These are phyloP conservation scores for Mrakiaceae sp. DNA, from an alignment of 1,284 basidiomycete species.

Conservation along the genomic window DNA sequence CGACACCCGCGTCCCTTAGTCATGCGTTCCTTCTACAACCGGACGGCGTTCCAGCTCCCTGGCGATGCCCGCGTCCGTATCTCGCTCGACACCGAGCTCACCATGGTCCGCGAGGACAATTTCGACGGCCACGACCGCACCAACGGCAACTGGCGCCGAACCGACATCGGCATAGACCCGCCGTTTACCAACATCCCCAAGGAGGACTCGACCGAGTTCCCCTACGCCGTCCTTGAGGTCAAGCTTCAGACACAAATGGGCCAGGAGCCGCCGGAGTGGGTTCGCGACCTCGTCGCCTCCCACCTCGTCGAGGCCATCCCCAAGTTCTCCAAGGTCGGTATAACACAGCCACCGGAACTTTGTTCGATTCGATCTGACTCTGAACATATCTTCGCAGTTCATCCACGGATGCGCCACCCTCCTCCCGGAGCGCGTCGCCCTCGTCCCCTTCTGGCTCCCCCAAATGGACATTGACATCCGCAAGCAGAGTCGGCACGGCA, in stretches of 20 bases:
- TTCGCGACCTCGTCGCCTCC: slow-evolving; percentile 83
- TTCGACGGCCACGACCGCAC: slow-evolving; percentile 77
- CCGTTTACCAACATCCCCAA: slow-evolving; percentile 69
- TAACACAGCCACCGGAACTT: slow-evolving; percentile 7
- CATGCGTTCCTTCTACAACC: slow-evolving; percentile 98
- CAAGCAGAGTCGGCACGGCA: slow-evolving; percentile 62
- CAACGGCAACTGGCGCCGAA: slow-evolving; percentile 84
- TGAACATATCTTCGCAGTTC: slow-evolving; percentile 46
- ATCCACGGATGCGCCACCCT: slow-evolving; percentile 95
- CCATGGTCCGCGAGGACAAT: slow-evolving; percentile 89
- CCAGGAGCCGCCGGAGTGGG: slow-evolving; percentile 93
- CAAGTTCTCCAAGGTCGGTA: slow-evolving; percentile 59
- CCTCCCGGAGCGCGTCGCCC: slow-evolving; percentile 82
- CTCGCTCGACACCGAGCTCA: slow-evolving; percentile 92
- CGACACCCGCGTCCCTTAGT: slow-evolving; percentile 40
- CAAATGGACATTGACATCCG: slow-evolving; percentile 94
- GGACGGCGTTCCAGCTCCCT: slow-evolving; percentile 96
- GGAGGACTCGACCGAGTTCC: slow-evolving; percentile 87
- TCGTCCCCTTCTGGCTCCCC: slow-evolving; percentile 98
- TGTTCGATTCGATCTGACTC: slow-evolving; percentile 5
- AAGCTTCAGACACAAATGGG: slow-evolving; percentile 95
- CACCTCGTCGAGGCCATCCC: slow-evolving; percentile 90
- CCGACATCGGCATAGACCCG: slow-evolving; percentile 82
- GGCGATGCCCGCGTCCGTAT: slow-evolving; percentile 96
- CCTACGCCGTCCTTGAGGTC: slow-evolving; percentile 86